Evolutionary conservation across 2,329 filamentous ascomycete species (phyloP), one percentile per base, ranked within the genome.

Genomic region (Rosellinia necatrix): DNA sequence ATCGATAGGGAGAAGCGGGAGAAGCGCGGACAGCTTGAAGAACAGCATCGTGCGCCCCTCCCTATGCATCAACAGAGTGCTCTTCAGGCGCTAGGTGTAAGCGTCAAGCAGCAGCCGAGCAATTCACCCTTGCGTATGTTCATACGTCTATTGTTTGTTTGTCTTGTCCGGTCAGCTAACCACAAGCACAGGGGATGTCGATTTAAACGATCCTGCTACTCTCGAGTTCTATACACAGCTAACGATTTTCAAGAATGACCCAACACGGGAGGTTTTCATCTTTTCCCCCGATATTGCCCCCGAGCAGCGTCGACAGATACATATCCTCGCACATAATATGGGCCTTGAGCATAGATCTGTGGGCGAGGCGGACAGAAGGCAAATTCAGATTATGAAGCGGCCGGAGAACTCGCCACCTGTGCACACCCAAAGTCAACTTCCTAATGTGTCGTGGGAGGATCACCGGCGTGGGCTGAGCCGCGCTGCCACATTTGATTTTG

Each of bases 1-100:
- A 97, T 99, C 65, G 94, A 99, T 74, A 85, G 94, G 5, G 94
- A 97, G 75, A 99, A 97, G 84, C 85, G 94, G 55, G 93, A 97
- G 77, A 90, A 94, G 66, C 87, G 94, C 49, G 94, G 94, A 44
- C 94, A 99, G 74, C 82, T 99, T 10, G 92, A 99, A 74, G 94
- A 99, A 75, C 94, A 99, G 74, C 94, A 99, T 74, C 87, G 92
- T 25, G 70, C 91, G 77, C 67, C 87, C 41, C 85, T 88, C 67
- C 83, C 70, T 7, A 62, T 94, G 58, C 91, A 94, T 65, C 90
- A 88, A 51, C 92, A 97, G 74, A 85, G 87, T 49, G 97, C 93
- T 10, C 86, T 96, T 70, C 90, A 91, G 64, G 94, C 91, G 6
- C 80, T 96, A 29, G 82, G 68, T 80, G 87, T 66, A 76, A 83